Evolutionary conservation across 257 asterid species (phyloP).

Genomic region (Gynochthodes officinalis): DNA sequence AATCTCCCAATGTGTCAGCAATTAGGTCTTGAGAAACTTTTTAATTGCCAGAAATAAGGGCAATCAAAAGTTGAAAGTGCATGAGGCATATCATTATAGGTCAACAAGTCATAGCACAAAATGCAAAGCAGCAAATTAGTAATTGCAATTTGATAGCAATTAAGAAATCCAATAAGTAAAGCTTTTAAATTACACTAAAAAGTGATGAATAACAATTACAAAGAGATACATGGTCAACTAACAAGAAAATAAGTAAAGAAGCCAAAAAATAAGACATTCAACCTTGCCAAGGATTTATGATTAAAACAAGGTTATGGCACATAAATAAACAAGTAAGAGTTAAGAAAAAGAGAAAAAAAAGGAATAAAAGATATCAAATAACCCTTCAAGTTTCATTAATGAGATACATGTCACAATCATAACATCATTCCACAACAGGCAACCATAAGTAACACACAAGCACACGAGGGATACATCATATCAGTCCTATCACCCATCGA

Average conservation of each 20-base stretch:
- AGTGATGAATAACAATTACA: neutral
- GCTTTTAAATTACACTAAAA: neutral
- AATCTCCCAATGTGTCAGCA: neutral
- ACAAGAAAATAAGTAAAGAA: neutral
- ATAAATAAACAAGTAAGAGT: neutral
- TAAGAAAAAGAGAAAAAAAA: too few species aligned
- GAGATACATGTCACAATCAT: neutral
- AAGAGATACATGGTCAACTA: neutral
- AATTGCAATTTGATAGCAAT: neutral
- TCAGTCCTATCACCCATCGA: neutral
- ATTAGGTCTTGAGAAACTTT: neutral
- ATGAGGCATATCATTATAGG: neutral
- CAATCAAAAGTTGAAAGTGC: neutral
- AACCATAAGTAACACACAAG: neutral
- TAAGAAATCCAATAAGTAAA: neutral
- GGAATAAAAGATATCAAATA: neutral
- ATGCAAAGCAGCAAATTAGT: neutral
- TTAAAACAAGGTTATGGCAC: neutral
- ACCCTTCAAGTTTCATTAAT: neutral
- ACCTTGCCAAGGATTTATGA: neutral
- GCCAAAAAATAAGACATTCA: neutral
- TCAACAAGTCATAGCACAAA: neutral
- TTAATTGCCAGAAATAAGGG: neutral
- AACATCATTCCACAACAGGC: neutral
- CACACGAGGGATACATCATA: neutral